These are phyloP conservation scores for Gossypium australe DNA, from an alignment of 345 rosid genomes.

Conservation along the genomic window DNA sequence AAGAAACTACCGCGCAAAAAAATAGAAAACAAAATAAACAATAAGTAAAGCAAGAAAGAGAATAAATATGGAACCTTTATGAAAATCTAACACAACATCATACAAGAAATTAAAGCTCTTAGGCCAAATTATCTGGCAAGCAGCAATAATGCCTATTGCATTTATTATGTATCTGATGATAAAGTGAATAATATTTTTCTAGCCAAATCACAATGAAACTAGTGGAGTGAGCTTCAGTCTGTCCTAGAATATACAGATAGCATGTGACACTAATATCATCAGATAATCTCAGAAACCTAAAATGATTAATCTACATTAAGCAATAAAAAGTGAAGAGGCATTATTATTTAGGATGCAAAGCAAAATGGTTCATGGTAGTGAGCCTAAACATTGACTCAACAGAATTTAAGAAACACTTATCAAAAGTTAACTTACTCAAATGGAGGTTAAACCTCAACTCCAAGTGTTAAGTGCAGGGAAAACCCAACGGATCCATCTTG, in stretches of 20 bases:
- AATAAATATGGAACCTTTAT: neutral
- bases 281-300: neutral
- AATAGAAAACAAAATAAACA: neutral
- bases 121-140: neutral
- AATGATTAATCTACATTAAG: conserved; percentile 1
- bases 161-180: neutral
- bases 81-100: neutral
- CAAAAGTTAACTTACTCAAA: conserved; percentile 48
- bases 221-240: neutral
- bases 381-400: neutral
- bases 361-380: neutral
- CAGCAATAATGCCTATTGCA: neutral
- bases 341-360: neutral
- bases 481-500: conserved; percentile 23
- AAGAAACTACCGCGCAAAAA: neutral
- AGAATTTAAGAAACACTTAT: neutral
- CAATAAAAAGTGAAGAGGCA: neutral
- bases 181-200: neutral
- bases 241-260: neutral
- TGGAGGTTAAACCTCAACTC: conserved; percentile 58
- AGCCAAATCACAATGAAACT: neutral
- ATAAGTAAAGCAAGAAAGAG: neutral
- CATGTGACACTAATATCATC: neutral
- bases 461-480: conserved; percentile 54
- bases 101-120: neutral